A percentile compares a stretch with the other conserved stretches of the same genome.
These are phyloP conservation scores for Torulaspora gathmanii DNA, from an alignment of 805 yeast genomes.

Conservation along the genomic window DNA sequence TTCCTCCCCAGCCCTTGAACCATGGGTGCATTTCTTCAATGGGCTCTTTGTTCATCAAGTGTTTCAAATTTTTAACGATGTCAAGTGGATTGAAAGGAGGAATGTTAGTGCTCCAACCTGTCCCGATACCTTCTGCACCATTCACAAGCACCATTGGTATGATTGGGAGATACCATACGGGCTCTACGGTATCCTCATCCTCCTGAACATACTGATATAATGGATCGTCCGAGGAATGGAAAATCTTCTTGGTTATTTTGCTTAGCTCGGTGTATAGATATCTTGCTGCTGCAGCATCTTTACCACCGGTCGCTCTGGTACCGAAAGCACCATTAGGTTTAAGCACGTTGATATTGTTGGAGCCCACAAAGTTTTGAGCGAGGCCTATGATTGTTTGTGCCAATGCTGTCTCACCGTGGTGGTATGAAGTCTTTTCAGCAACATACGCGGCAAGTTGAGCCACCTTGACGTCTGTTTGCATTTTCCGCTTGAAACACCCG, in stretches of 20 bases:
- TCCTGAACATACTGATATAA: slow-evolving; percentile 77
- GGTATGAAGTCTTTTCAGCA: slow-evolving; percentile 84
- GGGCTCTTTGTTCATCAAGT: slow-evolving; percentile 68
- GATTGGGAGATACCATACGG: slow-evolving; percentile 93
- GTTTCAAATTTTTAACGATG: slow-evolving; percentile 66
- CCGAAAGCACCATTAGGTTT: slow-evolving; percentile 95
- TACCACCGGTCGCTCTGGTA: slow-evolving; percentile 94
- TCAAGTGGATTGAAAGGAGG: slow-evolving; percentile 89
- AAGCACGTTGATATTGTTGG: slow-evolving; percentile 79
- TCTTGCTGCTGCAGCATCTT: slow-evolving; percentile 97
- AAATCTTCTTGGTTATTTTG: slow-evolving; percentile 68
- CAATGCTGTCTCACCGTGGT: slow-evolving; percentile 89
- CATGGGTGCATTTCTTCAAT: slow-evolving; percentile 78
- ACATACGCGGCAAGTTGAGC: slow-evolving; percentile 88
- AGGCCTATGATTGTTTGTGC: slow-evolving; percentile 86
- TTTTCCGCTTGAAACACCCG: slow-evolving; percentile 77
- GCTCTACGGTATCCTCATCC: slow-evolving; percentile 91
- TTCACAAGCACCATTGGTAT: slow-evolving; percentile 91
- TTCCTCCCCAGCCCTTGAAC: slow-evolving; percentile 95
- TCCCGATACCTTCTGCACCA: slow-evolving; percentile 97
- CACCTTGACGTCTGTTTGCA: slow-evolving; percentile 76
- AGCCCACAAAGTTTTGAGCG: slow-evolving; percentile 93
- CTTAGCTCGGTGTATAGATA: slow-evolving; percentile 85
- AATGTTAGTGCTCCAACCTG: slow-evolving; percentile 95
- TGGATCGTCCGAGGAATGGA: slow-evolving; percentile 76